phyloP scores from a whole-genome alignment of 2,329 filamentous ascomycete genomes.

The Neurospora sp. region DNA sequence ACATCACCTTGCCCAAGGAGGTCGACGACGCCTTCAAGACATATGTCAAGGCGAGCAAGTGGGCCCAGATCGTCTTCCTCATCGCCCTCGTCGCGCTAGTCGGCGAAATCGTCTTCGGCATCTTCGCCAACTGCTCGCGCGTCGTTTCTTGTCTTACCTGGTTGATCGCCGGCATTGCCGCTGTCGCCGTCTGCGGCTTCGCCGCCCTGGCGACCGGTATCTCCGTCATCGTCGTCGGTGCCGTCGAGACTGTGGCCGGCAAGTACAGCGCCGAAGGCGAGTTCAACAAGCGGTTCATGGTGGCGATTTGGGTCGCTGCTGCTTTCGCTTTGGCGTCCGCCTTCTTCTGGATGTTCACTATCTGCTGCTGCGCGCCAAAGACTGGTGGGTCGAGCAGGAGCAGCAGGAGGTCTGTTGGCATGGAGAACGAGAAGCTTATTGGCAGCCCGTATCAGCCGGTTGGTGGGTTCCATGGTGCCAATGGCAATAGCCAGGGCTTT shows the following conservation, averaged over 20 bases:
- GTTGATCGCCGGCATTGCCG: slow-evolving; percentile 58
- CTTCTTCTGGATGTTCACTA: slow-evolving; percentile 84
- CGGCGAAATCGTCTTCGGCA: slow-evolving; percentile 64
- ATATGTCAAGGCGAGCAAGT: slow-evolving; percentile 66
- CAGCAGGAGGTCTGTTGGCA: slow-evolving; percentile 13
- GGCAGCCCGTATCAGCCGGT: slow-evolving; percentile 38
- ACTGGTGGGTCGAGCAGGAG: slow-evolving; percentile 30
- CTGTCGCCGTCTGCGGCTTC: slow-evolving; percentile 44
- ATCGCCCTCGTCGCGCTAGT: slow-evolving; percentile 60
- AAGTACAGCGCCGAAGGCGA: slow-evolving; percentile 59
- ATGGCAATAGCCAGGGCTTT: neutral
- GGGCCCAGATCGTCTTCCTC: slow-evolving; percentile 75
- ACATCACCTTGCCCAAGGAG: slow-evolving; percentile 56
- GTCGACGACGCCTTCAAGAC: slow-evolving; percentile 58
- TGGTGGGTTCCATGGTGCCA: slow-evolving; percentile 26
- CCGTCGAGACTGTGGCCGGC: slow-evolving; percentile 56
- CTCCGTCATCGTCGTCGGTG: slow-evolving; percentile 58
- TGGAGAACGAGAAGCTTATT: slow-evolving; percentile 42
- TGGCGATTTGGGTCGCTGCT: slow-evolving; percentile 67
- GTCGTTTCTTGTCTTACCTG: slow-evolving; percentile 75
- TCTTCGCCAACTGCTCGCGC: slow-evolving; percentile 75
- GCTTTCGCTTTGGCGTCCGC: slow-evolving; percentile 65
- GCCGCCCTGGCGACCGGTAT: slow-evolving; percentile 67
- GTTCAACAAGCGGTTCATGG: slow-evolving; percentile 61
- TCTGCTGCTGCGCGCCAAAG: slow-evolving; percentile 71